Percentiles rank a stretch among this genome's conserved stretches.
These are phyloP conservation scores for Pythium biforme DNA, from an alignment of 352 stramenopile species.

Conservation along the genomic window DNA sequence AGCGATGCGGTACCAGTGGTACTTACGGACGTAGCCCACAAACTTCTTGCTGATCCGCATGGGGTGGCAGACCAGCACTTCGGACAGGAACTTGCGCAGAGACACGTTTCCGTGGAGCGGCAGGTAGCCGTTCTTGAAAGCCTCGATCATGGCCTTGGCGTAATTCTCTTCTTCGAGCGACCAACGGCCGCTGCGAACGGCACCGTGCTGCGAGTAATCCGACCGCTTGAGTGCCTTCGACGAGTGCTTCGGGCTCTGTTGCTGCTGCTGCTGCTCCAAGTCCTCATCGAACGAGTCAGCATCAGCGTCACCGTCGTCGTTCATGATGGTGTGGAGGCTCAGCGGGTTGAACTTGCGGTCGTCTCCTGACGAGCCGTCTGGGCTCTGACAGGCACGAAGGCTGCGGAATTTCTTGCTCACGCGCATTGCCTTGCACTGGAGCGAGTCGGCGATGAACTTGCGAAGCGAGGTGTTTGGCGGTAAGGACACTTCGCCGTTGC, in stretches of 20 bases:
- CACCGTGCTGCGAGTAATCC: conserved; percentile 76
- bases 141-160: conserved; percentile 81
- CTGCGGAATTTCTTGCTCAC: conserved; percentile 68
- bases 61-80: conserved; percentile 85
- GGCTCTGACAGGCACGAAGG: conserved; percentile 32
- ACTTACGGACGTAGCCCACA: conserved; percentile 85
- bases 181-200: conserved; percentile 69
- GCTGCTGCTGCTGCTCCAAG: conserved; percentile 11
- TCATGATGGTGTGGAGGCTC: conserved; percentile 77
- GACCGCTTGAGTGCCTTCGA: conserved; percentile 68
- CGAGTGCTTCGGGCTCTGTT: conserved; percentile 33
- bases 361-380: conserved; percentile 13
- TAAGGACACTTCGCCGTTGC: conserved; percentile 39
- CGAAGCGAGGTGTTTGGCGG: conserved; percentile 50
- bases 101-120: conserved; percentile 79
- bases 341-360: conserved; percentile 54
- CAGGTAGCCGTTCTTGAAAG: conserved; percentile 69
- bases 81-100: conserved; percentile 84
- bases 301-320: conserved; percentile 35
- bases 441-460: conserved; percentile 55
- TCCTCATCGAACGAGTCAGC: conserved; percentile 19
- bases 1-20: conserved; percentile 81
- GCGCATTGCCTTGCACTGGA: conserved; percentile 67
- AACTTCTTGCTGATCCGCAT: conserved; percentile 94
- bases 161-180: conserved; percentile 75